Evolutionary conservation across 176 grass and related monocot species (phyloP), one percentile per base, ranked within the genome.

Genomic region (Themeda triandra): DNA sequence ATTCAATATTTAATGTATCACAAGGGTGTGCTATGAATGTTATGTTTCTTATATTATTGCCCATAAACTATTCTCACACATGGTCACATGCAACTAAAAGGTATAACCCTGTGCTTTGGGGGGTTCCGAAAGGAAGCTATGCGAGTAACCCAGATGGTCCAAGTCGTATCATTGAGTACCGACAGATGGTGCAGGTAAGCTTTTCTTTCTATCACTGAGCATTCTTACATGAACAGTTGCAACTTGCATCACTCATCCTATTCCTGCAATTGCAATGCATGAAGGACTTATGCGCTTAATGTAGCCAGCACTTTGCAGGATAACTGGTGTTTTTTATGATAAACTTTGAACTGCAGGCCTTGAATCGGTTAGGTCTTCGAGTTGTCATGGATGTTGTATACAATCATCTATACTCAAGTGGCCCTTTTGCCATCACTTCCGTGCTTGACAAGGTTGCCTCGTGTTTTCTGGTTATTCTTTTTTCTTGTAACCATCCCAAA

Each of bases 61-160:
- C n/a, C 6, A 64, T n/a, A 72, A 67, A 73, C 45, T 70, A 49
- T 82, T 58, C 64, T 78, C 51, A 86, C 54, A 53, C 56, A 64
- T 78, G 65, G 18, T 82, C 25, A 88, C 82, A 66, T 86, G 59
- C 32, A 91, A 85, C 73, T 79, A 45, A 88, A 90, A 98, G 95
- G 75, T 98, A 98, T 87, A 86, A 98, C 76, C 95, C 92, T 80
- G 91, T 95, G 63, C 69, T 93, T 51, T 98, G 90, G 88, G 95
- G 95, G 44, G 92, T 93, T 86, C 92, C 95, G 13, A 98, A 98
- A 87, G 95, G 95, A 91, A 95, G 95, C 90, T 98, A 98, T 87
- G 86, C 92, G 85, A 93, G 56, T 76, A 77, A 88, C 70, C 92
- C 92, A 80, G 89, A 98, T 91, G 95, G 92, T 77, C 74, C 89